A percentile compares a stretch with the other conserved stretches of the same genome.
phyloP scores from a whole-genome alignment of 495 filamentous ascomycete genomes.

The Penicillium flavigenum region DNA sequence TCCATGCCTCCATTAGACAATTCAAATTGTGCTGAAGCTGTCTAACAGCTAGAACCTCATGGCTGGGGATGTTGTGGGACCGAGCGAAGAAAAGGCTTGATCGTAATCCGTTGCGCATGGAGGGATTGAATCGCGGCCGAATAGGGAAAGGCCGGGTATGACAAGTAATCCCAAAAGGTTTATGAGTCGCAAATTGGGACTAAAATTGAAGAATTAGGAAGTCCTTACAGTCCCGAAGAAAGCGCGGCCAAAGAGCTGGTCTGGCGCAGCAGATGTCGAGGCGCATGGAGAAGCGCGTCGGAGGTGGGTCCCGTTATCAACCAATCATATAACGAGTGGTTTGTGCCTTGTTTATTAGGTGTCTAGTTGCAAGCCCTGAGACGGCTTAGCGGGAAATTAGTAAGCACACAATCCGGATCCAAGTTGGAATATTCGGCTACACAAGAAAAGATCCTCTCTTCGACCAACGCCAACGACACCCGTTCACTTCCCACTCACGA shows the following conservation, averaged over 20 bases:
- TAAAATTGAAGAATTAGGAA: background rate
- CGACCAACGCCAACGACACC: slow-evolving; percentile 39
- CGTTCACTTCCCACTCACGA: slow-evolving; percentile 35
- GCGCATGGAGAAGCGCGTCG: background rate
- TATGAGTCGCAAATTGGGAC: too few species aligned
- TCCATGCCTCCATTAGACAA: background rate
- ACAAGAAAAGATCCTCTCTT: slow-evolving; percentile 30
- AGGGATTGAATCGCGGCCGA: background rate
- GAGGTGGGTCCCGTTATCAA: background rate
- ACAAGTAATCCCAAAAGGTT: background rate
- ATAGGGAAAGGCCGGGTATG: background rate
- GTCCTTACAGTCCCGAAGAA: background rate
- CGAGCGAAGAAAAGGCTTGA: background rate
- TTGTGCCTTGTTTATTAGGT: background rate
- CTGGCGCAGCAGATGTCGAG: background rate
- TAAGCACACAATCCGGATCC: slow-evolving; percentile 44
- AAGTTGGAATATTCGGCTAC: slow-evolving; percentile 24
- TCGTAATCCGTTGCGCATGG: background rate
- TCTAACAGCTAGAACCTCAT: background rate
- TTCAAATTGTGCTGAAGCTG: background rate
- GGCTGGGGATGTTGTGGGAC: background rate
- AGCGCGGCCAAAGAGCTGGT: background rate
- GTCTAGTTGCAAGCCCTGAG: slow-evolving; percentile 18
- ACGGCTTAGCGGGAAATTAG: slow-evolving; percentile 36
- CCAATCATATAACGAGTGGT: background rate